Evolutionary conservation across 495 filamentous ascomycete species (phyloP), one percentile per base, ranked within the genome.

Genomic region (Patellaria atrata): DNA sequence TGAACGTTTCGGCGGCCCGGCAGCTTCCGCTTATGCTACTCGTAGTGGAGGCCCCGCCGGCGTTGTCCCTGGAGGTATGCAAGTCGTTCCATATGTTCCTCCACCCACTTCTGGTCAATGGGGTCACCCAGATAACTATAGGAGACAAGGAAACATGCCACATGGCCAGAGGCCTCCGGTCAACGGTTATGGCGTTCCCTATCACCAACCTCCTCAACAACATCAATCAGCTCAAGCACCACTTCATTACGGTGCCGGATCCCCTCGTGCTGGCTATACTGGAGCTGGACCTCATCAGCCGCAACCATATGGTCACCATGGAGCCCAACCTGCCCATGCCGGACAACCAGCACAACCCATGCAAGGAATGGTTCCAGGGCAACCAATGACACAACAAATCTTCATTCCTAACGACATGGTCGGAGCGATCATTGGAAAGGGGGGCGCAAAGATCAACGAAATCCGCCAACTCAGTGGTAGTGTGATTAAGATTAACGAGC

Each of bases 371-470:
- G 70, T 89, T 38, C 77, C 81, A 22, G 84, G 82, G 22, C 77
- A 86, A 41, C 83, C 89, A 38, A 59, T 97, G 45, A 97, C 89
- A 1, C 89, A 97, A 53, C 89, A 97, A 58, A 97, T 97, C 45
- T 97, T 76, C 61, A 97, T 97, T 51, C 89, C 89, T 27, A 97
- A 97, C 56, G 89, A 97, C 51, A 97, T 97, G 89, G 89, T 97
- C 34, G 89, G 89, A 31, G 89, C 89, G 30, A 97, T 97, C 48
- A 97, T 97, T 50, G 89, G 89, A 40, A 97, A 97, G 63, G 91
- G 89, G 37, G 89, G 89, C 41, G 82, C 84, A 16, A 97, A 97
- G 73, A 97, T 97, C 67, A 97, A 97, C 53, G 89, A 97, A 62
- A 97, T 97, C 41, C 75, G 89, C 37, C 83, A 91, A 47, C 70